These are phyloP conservation scores for Epichloe baconii DNA, from an alignment of 2,329 filamentous ascomycete genomes.

Conservation along the genomic window DNA sequence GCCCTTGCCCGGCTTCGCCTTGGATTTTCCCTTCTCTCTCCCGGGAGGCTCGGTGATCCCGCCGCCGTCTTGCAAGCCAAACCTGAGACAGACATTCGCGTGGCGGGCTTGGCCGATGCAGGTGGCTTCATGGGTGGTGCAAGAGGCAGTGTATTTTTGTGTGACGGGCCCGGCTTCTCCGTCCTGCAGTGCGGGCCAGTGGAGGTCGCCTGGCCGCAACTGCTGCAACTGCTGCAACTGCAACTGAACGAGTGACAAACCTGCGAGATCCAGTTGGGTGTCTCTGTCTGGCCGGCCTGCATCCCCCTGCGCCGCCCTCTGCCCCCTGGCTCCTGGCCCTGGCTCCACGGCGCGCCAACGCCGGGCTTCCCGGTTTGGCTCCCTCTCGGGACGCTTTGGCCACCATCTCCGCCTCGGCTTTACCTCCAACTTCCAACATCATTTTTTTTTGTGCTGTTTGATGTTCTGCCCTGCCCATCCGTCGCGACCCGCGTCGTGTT, in stretches of 20 bases:
- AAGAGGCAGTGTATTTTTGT: not conserved
- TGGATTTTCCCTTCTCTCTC: not conserved
- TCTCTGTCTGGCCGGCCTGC: too few relatives aligned
- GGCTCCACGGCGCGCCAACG: too few relatives aligned
- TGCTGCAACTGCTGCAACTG: too few relatives aligned
- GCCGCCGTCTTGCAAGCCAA: constrained; percentile 6
- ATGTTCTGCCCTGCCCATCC: too few relatives aligned
- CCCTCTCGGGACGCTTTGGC: not conserved
- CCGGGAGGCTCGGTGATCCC: not conserved
- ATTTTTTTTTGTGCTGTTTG: not conserved
- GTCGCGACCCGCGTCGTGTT: not conserved
- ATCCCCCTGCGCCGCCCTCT: not conserved
- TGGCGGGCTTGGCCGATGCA: not conserved
- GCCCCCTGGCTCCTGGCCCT: not conserved
- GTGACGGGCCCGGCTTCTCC: not conserved
- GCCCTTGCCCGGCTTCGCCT: not conserved
- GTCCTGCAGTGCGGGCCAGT: too few relatives aligned
- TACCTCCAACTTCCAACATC: not conserved
- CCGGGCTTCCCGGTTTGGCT: not conserved
- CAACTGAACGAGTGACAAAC: too few relatives aligned
- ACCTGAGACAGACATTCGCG: constrained; percentile 5
- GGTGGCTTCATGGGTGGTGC: too few relatives aligned
- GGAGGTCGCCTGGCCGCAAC: too few relatives aligned
- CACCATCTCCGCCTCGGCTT: not conserved
- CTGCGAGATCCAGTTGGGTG: not conserved